These are phyloP conservation scores for Helicocarpus griseus DNA, from an alignment of 2,329 filamentous ascomycete species.

Conservation along the genomic window DNA sequence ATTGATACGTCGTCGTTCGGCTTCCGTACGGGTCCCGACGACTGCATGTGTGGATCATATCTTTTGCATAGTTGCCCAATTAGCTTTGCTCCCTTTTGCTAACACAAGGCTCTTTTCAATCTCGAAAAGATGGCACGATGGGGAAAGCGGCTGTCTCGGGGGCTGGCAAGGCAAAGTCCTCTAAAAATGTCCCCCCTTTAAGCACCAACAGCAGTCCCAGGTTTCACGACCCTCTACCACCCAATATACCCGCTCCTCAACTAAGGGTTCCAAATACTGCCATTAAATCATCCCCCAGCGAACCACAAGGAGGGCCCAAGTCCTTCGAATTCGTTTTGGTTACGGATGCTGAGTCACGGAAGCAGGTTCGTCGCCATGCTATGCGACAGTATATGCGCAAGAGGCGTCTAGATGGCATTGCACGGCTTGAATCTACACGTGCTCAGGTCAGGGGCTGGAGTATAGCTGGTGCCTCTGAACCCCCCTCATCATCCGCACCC, in stretches of 20 bases:
- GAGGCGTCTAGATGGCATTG: conserved; percentile 24
- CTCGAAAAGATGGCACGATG: conserved; percentile 25
- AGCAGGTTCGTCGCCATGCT: conserved; percentile 26
- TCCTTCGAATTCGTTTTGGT: conserved; percentile 26
- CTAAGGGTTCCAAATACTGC: conserved; percentile 2
- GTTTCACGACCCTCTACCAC: neutral
- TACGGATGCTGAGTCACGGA: conserved; percentile 23
- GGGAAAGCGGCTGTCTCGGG: conserved; percentile 15
- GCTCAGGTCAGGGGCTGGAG: conserved; percentile 18
- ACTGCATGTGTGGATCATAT: neutral
- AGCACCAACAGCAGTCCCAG: neutral
- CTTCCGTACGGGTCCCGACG: neutral
- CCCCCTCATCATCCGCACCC: neutral
- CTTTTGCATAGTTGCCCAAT: neutral
- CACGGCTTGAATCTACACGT: conserved; percentile 22
- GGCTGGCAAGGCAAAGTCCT: conserved; percentile 1
- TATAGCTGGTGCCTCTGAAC: neutral
- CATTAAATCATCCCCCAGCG: neutral
- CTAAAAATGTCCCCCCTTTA: neutral
- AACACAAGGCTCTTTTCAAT: neutral
- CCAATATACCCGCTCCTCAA: neutral
- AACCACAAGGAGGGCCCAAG: conserved; percentile 12
- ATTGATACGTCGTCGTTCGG: neutral
- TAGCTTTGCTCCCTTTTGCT: conserved; percentile 2
- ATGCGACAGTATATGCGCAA: conserved; percentile 28